A percentile compares a stretch with the other conserved stretches of the same genome.
phyloP scores from a whole-genome alignment of 805 yeast genomes.

The Yamadazyma akitaensis region DNA sequence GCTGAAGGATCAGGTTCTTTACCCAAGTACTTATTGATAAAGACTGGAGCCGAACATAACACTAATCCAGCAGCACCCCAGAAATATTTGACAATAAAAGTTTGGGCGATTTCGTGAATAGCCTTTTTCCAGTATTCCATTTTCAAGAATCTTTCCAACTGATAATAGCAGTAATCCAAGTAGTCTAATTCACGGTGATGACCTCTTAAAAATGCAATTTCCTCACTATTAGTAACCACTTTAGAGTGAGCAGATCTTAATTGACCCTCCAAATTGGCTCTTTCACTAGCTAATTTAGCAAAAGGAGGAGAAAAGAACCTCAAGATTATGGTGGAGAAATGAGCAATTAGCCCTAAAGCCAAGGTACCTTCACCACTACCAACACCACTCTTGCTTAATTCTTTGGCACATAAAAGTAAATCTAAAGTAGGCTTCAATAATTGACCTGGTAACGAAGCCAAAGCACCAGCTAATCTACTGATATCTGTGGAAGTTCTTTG shows the following conservation, averaged over 20 bases:
- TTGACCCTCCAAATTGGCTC: slow-evolving; percentile 79
- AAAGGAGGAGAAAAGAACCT: slow-evolving; percentile 85
- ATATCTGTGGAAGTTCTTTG: slow-evolving; percentile 82
- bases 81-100: slow-evolving; percentile 83
- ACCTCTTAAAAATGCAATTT: slow-evolving; percentile 81
- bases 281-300: slow-evolving; percentile 71
- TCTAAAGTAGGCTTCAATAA: slow-evolving; percentile 80
- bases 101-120: slow-evolving; percentile 79
- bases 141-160: slow-evolving; percentile 71
- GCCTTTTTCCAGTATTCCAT: slow-evolving; percentile 74
- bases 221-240: slow-evolving; percentile 75
- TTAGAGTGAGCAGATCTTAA: slow-evolving; percentile 81
- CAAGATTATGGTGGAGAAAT: slow-evolving; percentile 70
- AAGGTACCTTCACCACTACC: slow-evolving; percentile 76
- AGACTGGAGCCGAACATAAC: slow-evolving; percentile 85
- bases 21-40: slow-evolving; percentile 55
- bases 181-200: slow-evolving; percentile 74
- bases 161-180: slow-evolving; percentile 77
- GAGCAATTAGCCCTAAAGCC: slow-evolving; percentile 75
- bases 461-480: slow-evolving; percentile 64
- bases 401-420: slow-evolving; percentile 74
- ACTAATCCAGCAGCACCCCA: slow-evolving; percentile 96
- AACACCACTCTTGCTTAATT: slow-evolving; percentile 62
- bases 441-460: slow-evolving; percentile 77
- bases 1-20: slow-evolving; percentile 41